A percentile compares a stretch with the other conserved stretches of the same genome.
phyloP scores from a whole-genome alignment of 129 eudicot genomes.

The Escallonia rubra region DNA sequence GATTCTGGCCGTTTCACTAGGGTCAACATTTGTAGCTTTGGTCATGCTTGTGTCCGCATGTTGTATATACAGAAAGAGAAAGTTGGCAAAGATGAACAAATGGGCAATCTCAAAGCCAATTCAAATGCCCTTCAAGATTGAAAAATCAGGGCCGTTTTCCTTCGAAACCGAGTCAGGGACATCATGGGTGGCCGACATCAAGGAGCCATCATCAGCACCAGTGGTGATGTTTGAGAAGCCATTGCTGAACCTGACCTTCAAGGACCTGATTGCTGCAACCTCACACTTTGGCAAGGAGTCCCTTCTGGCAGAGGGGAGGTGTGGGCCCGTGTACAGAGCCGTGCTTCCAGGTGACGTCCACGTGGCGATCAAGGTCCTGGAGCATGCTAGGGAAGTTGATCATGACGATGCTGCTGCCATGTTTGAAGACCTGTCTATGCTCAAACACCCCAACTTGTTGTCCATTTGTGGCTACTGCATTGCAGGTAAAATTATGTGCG shows the following conservation, averaged over 20 bases:
- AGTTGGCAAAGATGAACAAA: constrained; percentile 41
- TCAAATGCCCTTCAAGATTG: constrained; percentile 61
- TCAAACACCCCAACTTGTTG: constrained; percentile 79
- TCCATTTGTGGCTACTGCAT: constrained; percentile 91
- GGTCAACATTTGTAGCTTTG: constrained; percentile 32
- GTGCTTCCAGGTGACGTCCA: constrained; percentile 95
- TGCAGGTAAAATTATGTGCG: constrained; percentile 52
- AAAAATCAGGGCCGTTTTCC: constrained; percentile 87
- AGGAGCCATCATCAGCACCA: constrained; percentile 72
- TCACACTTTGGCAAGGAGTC: constrained; percentile 90
- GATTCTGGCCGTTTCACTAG: constrained; percentile 30
- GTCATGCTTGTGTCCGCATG: constrained; percentile 15
- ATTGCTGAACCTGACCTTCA: constrained; percentile 76
- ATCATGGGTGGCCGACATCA: constrained; percentile 86
- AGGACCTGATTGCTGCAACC: constrained; percentile 92
- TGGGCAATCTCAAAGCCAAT: constrained; percentile 89
- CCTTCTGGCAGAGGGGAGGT: constrained; percentile 76
- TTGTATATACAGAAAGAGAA: constrained; percentile 42
- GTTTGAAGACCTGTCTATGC: constrained; percentile 68
- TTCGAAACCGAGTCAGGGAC: constrained; percentile 95
- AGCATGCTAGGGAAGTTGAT: constrained; percentile 51
- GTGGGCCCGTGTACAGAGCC: constrained; percentile 96
- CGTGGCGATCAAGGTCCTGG: constrained; percentile 97
- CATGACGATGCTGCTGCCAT: constrained; percentile 50
- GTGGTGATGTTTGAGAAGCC: constrained; percentile 96